phyloP scores from a whole-genome alignment of 441 rosid genomes.

The Isatis lusitanica region DNA sequence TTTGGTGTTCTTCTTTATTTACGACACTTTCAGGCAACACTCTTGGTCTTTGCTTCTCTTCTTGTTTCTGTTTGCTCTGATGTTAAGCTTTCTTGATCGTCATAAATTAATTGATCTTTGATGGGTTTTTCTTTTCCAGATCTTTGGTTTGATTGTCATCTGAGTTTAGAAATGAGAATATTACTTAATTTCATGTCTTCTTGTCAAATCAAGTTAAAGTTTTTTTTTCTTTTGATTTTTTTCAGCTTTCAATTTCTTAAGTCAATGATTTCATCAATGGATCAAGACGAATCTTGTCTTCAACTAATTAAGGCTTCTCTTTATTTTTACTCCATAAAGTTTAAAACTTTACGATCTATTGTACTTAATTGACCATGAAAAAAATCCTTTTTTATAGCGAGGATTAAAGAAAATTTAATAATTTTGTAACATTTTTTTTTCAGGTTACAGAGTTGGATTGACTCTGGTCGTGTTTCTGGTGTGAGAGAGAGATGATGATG shows the following conservation, averaged over 20 bases:
- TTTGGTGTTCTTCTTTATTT: constrained; percentile 19
- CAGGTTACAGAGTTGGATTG: background rate
- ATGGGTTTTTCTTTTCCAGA: background rate
- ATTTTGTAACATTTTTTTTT: background rate
- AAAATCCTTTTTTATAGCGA: background rate
- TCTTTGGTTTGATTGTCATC: constrained; percentile 7
- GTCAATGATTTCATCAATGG: background rate
- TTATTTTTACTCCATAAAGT: background rate
- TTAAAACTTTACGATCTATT: background rate
- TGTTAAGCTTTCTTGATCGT: background rate
- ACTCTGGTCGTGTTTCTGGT: background rate
- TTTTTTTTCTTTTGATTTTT: background rate
- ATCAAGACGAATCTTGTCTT: background rate
- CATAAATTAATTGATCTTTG: background rate
- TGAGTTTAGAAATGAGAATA: background rate
- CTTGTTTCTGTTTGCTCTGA: background rate
- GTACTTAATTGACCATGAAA: background rate
- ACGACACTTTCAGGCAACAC: constrained; percentile 29
- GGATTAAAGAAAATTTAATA: background rate
- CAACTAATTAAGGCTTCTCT: background rate
- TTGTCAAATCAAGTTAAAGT: background rate
- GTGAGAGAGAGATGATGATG: constrained; percentile 39
- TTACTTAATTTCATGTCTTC: background rate
- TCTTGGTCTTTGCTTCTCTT: background rate
- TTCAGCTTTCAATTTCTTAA: background rate